Evolutionary conservation across 306 rosid species (phyloP), one percentile per base, ranked within the genome.

Genomic region (Medicago arabica): DNA sequence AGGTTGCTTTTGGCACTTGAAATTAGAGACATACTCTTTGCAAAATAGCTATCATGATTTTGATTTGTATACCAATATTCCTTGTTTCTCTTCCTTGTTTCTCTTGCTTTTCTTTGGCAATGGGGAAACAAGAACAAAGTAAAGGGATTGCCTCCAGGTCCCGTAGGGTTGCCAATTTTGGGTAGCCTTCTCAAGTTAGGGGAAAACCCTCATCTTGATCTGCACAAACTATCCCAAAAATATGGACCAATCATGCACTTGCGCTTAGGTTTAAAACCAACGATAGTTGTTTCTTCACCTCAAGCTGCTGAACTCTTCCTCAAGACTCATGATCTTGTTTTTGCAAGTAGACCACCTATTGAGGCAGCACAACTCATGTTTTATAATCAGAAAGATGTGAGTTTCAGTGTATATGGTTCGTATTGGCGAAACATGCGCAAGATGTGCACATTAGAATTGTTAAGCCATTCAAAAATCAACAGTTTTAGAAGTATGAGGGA

Each of bases 371-470:
- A 85, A 68, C 1, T 58, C 81, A 79, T 90, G 0, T 14, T 77
- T 11, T 92, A 80, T 34, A 90, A 44, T 3, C 96, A 89, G 10
- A 82, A 70, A 47, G 61, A n/a, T 80, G 2, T 93, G 17, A 41
- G 18, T 34, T 87, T 86, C 7, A 67, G 73, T 14, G 44, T 49
- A 13, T 91, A 89, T 7, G 93, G 97, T 17, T 21, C 91, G 3
- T 90, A 90, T 49, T 91, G 97, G 97, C 92, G 93, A 11, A 81
- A 87, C 82, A 59, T 84, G 53, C 86, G 97, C 88, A 13, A 67
- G 96, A 85, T 91, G 87, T 89, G 92, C 85, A 88, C 87, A 0
- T 78, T 84, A 5, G 87, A 93, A 47, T 62, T 89, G 15, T 85
- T 93, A 0, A 93, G 96, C 80, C 83, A 39, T 2, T 1, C 34